Evolutionary conservation across 371 early-diverging fungal species (phyloP), one percentile per base, ranked within the genome.

Genomic region (Nosema muscidifuracis): DNA sequence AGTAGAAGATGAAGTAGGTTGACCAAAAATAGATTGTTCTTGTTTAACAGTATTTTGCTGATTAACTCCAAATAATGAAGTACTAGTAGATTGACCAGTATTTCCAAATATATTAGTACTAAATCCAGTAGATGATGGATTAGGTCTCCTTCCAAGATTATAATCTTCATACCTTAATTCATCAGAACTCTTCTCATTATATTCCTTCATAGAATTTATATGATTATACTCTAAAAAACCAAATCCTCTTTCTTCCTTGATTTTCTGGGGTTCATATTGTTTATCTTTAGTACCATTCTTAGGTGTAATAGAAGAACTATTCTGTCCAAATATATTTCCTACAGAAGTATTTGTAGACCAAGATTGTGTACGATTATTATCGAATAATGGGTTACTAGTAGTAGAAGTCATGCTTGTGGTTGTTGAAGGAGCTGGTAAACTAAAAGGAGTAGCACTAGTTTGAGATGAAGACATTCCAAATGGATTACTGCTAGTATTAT

Each of bases 141-240:
- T 28, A 1, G 53, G 64, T 55, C 66, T 72, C 33, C 66, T 74
- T 53, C 70, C 73, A n/a, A 70, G 18, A 4, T 36, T 28, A 26
- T 77, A 77, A 44, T 77, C 77, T 33, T 77, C 77, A 18, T 31
- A 18, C 38, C 77, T 68, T 4, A 77, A 36, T 43, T 74, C 75
- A 9, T 74, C 74, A 36, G 61, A 30, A 30, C 53, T 18, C 33
- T 77, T 77, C 1, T 65, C 64, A 26, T n/a, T 51, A 50, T 77
- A 77, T 18, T 34, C 24, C 15, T 74, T 60, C 64, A 74, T 77
- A 9, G 36, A 69, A 30, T 51, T 65, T 30, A 74, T 74, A 38
- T 77, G 64, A 47, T 4, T 4, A 47, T n/a, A 47, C n/a, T 47
- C 47, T 22, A 63, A 51, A 22, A 73, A 31, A 22, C 61, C 44